A percentile compares a stretch with the other conserved stretches of the same genome.
Conservation (phyloP, 2,329 filamentous ascomycete species). For the Didymella arachidicola region DNA sequence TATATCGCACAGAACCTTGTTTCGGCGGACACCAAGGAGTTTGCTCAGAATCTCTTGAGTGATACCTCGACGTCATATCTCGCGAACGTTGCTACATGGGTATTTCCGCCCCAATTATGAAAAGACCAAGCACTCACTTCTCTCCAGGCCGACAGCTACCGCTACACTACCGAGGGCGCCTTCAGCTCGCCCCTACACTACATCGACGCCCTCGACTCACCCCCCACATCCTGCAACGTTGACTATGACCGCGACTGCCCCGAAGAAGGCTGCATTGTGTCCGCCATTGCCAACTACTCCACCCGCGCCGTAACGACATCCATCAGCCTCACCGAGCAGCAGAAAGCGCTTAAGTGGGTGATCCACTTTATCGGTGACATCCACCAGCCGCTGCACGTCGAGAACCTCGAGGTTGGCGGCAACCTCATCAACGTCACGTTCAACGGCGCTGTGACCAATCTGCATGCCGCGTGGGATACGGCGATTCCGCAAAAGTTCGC, state of each 20-base stretch:
- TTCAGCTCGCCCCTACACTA: constrained; percentile 60
- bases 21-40: constrained; percentile 53
- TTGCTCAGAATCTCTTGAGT: constrained; percentile 54
- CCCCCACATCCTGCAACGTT: constrained; percentile 58
- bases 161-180: constrained; percentile 56
- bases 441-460: constrained; percentile 51
- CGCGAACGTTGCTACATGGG: constrained; percentile 61
- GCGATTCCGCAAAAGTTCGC: constrained; percentile 54
- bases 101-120: not conserved
- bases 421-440: constrained; percentile 57
- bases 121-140: not conserved
- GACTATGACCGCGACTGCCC: constrained; percentile 62
- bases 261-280: constrained; percentile 59
- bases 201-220: constrained; percentile 60
- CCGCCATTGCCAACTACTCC: constrained; percentile 61
- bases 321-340: constrained; percentile 45
- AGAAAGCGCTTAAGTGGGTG: constrained; percentile 59
- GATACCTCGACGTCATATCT: constrained; percentile 57
- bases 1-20: constrained; percentile 62
- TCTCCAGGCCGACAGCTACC: constrained; percentile 58
- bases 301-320: constrained; percentile 46
- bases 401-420: constrained; percentile 55
- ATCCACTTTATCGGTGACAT: constrained; percentile 73
- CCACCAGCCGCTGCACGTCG: constrained; percentile 72
- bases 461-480: constrained; percentile 57